Percentiles rank a stretch among this genome's conserved stretches.
Conservation (phyloP, 345 rosid genomes). For the Schrenkiella parvula region DNA sequence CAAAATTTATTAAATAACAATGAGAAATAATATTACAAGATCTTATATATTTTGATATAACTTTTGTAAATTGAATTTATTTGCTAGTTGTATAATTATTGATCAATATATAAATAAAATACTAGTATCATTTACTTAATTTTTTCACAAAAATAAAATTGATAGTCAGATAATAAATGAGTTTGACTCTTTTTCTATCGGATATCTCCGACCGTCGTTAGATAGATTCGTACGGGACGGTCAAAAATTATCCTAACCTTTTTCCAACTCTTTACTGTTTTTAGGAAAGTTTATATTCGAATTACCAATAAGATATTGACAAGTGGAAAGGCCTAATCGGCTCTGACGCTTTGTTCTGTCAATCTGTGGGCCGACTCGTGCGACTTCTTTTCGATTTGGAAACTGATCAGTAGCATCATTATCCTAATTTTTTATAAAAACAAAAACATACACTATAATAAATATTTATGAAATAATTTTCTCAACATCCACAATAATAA, state of each 20-base stretch:
- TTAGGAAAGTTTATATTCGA: neutral
- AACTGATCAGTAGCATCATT: neutral
- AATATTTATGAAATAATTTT: too few species aligned
- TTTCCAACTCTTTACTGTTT: neutral
- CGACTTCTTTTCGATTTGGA: neutral
- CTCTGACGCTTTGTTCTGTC: neutral
- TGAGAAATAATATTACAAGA: too few species aligned
- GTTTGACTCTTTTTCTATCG: neutral
- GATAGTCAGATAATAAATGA: neutral
- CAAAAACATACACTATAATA: too few species aligned
- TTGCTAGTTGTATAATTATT: too few species aligned
- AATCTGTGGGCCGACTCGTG: constrained; percentile 6
- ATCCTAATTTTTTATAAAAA: too few species aligned
- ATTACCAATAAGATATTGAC: neutral
- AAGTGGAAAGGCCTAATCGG: neutral
- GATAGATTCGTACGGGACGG: constrained; percentile 6
- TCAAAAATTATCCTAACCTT: neutral
- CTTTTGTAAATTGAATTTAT: too few species aligned
- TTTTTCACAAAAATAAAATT: neutral
- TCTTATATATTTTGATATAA: too few species aligned
- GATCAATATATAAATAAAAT: too few species aligned
- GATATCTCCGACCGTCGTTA: neutral
- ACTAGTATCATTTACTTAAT: too few species aligned
- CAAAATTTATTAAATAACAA: too few species aligned
- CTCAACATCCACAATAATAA: neutral